Evolutionary conservation across 2,329 filamentous ascomycete genomes (phyloP).

Genomic region (Colletotrichum shisoi): DNA sequence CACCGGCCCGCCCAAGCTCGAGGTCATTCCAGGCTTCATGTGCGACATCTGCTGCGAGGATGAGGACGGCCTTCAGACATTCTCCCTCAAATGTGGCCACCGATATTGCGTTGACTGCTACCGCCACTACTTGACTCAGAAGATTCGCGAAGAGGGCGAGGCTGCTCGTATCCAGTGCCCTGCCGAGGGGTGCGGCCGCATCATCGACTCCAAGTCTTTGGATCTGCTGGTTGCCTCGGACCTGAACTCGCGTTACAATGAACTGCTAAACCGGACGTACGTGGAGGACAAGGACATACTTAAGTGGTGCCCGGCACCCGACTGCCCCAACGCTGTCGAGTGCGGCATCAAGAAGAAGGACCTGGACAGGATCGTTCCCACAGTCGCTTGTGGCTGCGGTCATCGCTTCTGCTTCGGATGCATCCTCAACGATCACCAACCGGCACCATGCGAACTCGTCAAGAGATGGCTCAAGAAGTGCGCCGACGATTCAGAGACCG

Average conservation of each 20-base stretch:
- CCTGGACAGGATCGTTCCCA: constrained; percentile 83
- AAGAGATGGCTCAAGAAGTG: constrained; percentile 98
- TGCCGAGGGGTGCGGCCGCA: constrained; percentile 82
- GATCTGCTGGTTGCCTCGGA: constrained; percentile 73
- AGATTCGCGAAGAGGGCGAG: constrained; percentile 95
- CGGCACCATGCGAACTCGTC: constrained; percentile 87
- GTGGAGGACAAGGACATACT: constrained; percentile 96
- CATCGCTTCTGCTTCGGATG: constrained; percentile 97
- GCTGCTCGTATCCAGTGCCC: constrained; percentile 95
- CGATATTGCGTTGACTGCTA: constrained; percentile 95
- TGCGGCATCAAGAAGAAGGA: constrained; percentile 89
- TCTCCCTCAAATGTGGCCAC: constrained; percentile 94
- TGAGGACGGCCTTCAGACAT: constrained; percentile 76
- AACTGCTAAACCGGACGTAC: constrained; percentile 89
- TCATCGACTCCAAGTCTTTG: constrained; percentile 89
- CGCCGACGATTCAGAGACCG: constrained; percentile 96
- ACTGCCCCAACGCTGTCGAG: constrained; percentile 92
- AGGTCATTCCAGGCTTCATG: constrained; percentile 76
- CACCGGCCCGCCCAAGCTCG: constrained; percentile 70
- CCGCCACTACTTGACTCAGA: constrained; percentile 86
- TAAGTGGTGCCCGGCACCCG: constrained; percentile 98
- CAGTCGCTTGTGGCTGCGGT: constrained; percentile 84
- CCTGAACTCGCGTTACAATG: constrained; percentile 73
- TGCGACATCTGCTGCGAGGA: constrained; percentile 99
- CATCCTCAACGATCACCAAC: constrained; percentile 87